Conservation (phyloP, 768 basidiomycete species). For the Hygrocybe coccinea region DNA sequence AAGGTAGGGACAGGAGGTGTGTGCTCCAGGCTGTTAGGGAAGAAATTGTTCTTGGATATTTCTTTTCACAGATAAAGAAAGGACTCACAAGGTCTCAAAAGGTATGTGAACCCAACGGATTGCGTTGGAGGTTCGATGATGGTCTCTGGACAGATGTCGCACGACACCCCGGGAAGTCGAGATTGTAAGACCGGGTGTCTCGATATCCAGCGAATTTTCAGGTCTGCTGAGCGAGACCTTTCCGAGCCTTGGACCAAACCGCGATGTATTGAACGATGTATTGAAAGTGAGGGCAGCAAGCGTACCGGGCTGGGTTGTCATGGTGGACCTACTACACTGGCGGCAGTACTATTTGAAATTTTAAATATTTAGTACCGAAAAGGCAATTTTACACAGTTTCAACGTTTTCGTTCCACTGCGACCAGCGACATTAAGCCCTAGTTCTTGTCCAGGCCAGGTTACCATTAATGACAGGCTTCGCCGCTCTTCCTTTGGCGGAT, state of each 20-base stretch:
- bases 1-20: slow-evolving; percentile 62
- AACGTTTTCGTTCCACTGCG: too few relatives aligned
- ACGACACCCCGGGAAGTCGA: slow-evolving; percentile 69
- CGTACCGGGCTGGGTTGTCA: not conserved
- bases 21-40: slow-evolving; percentile 51
- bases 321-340: too few relatives aligned
- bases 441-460: not conserved
- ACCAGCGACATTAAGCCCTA: too few relatives aligned
- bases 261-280: not conserved
- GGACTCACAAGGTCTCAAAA: slow-evolving; percentile 77
- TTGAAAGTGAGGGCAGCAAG: not conserved
- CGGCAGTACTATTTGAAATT: too few relatives aligned
- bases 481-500: slow-evolving; percentile 40
- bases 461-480: slow-evolving; percentile 48
- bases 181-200: slow-evolving; percentile 59
- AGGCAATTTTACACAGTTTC: too few relatives aligned
- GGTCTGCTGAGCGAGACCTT: slow-evolving; percentile 23
- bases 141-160: slow-evolving; percentile 68
- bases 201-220: slow-evolving; percentile 33
- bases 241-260: slow-evolving; percentile 34
- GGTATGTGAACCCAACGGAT: slow-evolving; percentile 65
- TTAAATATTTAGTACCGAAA: too few relatives aligned
- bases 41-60: not conserved
- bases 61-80: too few relatives aligned
- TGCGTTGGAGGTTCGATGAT: slow-evolving; percentile 40